Evolutionary conservation across 1,284 basidiomycete species (phyloP).

Genomic region (Neolentinus lepideus): DNA sequence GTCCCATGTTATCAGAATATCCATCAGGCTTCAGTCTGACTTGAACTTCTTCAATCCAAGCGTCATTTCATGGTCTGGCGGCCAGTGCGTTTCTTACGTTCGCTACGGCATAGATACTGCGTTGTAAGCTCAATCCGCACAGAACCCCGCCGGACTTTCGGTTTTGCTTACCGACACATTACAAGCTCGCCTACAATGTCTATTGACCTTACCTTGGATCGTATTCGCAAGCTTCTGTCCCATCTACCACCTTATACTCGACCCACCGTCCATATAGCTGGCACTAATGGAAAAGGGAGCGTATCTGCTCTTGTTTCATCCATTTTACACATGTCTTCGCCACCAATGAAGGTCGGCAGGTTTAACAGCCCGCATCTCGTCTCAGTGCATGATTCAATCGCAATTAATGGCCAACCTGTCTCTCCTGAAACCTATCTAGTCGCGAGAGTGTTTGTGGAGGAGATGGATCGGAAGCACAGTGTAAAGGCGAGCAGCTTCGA

Average conservation of each 20-base stretch:
- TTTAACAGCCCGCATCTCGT: constrained; percentile 95
- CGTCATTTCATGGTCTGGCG: neutral
- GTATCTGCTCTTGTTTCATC: constrained; percentile 81
- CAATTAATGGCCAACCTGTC: constrained; percentile 57
- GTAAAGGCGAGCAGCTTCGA: constrained; percentile 75
- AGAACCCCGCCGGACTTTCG: neutral
- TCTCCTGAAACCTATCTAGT: constrained; percentile 40
- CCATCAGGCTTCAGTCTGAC: too few species aligned
- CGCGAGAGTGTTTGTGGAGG: constrained; percentile 45
- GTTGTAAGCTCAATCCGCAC: neutral
- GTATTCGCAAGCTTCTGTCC: constrained; percentile 54
- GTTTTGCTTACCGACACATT: neutral
- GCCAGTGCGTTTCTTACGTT: neutral
- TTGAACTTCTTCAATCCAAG: too few species aligned
- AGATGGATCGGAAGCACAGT: constrained; percentile 34
- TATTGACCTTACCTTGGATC: constrained; percentile 75
- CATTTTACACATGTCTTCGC: constrained; percentile 51
- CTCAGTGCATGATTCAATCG: constrained; percentile 73
- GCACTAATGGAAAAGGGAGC: constrained; percentile 97
- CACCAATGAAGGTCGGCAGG: constrained; percentile 58
- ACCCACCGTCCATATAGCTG: constrained; percentile 89
- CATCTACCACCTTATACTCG: constrained; percentile 62
- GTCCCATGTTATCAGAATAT: too few species aligned
- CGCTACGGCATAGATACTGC: neutral
- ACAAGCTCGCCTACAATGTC: constrained; percentile 34